A percentile compares a stretch with the other conserved stretches of the same genome.
These are phyloP conservation scores for Trichoderma orchidacearum DNA, from an alignment of 495 filamentous ascomycete species.

Conservation along the genomic window DNA sequence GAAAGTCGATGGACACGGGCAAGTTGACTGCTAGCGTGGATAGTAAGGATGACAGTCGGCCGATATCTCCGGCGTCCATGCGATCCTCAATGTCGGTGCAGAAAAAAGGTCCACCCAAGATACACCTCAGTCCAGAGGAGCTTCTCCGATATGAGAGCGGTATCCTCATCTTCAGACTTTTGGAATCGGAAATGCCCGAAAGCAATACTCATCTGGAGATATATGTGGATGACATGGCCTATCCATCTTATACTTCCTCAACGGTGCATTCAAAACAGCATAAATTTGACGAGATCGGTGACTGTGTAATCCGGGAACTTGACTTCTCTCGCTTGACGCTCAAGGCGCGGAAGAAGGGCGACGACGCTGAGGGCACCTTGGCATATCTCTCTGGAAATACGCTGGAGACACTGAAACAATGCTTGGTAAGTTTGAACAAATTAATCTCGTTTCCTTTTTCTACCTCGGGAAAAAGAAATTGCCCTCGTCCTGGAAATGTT, in stretches of 20 bases:
- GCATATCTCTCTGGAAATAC: slow-evolving; percentile 80
- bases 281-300: slow-evolving; percentile 79
- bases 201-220: slow-evolving; percentile 72
- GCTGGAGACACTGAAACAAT: slow-evolving; percentile 70
- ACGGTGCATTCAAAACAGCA: slow-evolving; percentile 50
- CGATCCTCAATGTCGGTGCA: slow-evolving; percentile 17
- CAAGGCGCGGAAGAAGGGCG: slow-evolving; percentile 59
- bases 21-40: slow-evolving; percentile 15
- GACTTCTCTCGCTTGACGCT: slow-evolving; percentile 90
- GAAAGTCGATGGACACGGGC: slow-evolving; percentile 17
- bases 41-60: slow-evolving; percentile 11
- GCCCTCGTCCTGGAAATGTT: neutral
- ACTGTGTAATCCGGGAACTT: slow-evolving; percentile 90
- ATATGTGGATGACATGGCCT: slow-evolving; percentile 86
- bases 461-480: neutral
- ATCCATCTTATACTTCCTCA: slow-evolving; percentile 73
- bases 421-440: slow-evolving; percentile 44
- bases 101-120: slow-evolving; percentile 53
- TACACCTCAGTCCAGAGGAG: slow-evolving; percentile 65
- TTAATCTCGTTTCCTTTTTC: neutral
- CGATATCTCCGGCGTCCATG: slow-evolving; percentile 9
- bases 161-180: slow-evolving; percentile 84
- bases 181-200: slow-evolving; percentile 71
- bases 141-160: slow-evolving; percentile 78
- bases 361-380: slow-evolving; percentile 57